Evolutionary conservation across 108 stramenopile genomes (phyloP).

Genomic region (Mediolabrus comicus): DNA sequence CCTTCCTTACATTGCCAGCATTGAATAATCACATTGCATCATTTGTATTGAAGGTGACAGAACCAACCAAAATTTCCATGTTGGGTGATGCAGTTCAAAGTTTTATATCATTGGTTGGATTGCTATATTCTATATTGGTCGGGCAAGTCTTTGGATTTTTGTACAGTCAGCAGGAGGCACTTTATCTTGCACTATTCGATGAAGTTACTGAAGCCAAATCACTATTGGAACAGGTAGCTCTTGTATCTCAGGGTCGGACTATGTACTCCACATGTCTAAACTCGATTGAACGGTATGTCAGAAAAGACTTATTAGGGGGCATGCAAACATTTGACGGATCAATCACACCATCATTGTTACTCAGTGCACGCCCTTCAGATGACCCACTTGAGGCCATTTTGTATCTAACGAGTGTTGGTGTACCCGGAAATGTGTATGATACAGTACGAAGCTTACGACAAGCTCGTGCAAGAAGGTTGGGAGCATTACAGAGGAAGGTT

Average conservation of each 20-base stretch:
- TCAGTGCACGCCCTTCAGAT: constrained; percentile 72
- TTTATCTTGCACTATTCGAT: constrained; percentile 78
- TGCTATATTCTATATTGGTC: constrained; percentile 76
- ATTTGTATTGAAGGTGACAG: constrained; percentile 25
- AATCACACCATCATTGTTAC: constrained; percentile 60
- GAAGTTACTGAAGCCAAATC: constrained; percentile 87
- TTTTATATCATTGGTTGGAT: constrained; percentile 38
- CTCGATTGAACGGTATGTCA: constrained; percentile 70
- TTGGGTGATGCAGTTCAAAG: constrained; percentile 31
- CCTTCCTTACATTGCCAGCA: constrained; percentile 15
- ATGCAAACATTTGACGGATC: constrained; percentile 12
- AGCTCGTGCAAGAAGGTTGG: constrained; percentile 72
- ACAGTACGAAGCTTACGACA: constrained; percentile 78
- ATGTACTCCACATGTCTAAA: constrained; percentile 68
- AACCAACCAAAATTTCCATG: constrained; percentile 16
- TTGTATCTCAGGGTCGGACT: constrained; percentile 78
- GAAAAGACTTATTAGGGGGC: constrained; percentile 58
- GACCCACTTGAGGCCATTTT: constrained; percentile 86
- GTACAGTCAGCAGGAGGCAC: constrained; percentile 55
- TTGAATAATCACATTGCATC: constrained; percentile 18
- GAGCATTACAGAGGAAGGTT: constrained; percentile 84
- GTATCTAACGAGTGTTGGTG: constrained; percentile 85
- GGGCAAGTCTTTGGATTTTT: constrained; percentile 64
- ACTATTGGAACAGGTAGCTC: constrained; percentile 80
- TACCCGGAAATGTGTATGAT: constrained; percentile 77